Conservation (phyloP, 2,329 filamentous ascomycete genomes). For the Verticillium tricorpus region DNA sequence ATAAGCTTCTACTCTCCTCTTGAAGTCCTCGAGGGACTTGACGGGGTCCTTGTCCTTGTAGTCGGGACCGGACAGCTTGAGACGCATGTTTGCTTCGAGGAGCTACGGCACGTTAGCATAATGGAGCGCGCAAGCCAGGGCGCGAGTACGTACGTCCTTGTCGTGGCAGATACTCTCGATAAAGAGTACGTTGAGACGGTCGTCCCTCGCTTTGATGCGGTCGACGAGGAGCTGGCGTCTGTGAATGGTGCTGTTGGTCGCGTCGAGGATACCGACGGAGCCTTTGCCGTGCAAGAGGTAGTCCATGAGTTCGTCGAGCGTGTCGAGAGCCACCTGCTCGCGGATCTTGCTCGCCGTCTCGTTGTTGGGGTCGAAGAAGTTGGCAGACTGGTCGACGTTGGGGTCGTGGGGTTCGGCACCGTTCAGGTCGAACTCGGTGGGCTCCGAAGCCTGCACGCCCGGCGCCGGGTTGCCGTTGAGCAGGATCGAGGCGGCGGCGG, state of each 20-base stretch:
- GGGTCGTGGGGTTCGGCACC: conserved; percentile 27
- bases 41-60: conserved; percentile 91
- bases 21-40: conserved; percentile 85
- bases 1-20: conserved; percentile 85
- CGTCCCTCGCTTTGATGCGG: conserved; percentile 75
- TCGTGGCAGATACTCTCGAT: conserved; percentile 93
- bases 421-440: conserved; percentile 29
- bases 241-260: conserved; percentile 91
- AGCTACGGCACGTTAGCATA: conserved; percentile 40
- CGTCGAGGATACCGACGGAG: conserved; percentile 91
- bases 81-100: conserved; percentile 91
- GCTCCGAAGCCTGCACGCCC: conserved; percentile 30
- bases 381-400: conserved; percentile 79
- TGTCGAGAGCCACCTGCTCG: conserved; percentile 89
- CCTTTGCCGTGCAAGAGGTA: conserved; percentile 81
- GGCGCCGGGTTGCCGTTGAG: conserved; percentile 46
- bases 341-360: conserved; percentile 74
- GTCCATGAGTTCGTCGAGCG: conserved; percentile 84
- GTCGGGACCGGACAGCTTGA: conserved; percentile 93
- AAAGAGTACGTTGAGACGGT: conserved; percentile 86
- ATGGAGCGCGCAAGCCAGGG: background rate
- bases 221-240: conserved; percentile 80
- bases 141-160: conserved; percentile 44
- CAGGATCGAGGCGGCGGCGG: conserved; percentile 53
- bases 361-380: conserved; percentile 92